Evolutionary conservation across 2,329 filamentous ascomycete species (phyloP).

Genomic region (Pseudogymnoascus sp.): DNA sequence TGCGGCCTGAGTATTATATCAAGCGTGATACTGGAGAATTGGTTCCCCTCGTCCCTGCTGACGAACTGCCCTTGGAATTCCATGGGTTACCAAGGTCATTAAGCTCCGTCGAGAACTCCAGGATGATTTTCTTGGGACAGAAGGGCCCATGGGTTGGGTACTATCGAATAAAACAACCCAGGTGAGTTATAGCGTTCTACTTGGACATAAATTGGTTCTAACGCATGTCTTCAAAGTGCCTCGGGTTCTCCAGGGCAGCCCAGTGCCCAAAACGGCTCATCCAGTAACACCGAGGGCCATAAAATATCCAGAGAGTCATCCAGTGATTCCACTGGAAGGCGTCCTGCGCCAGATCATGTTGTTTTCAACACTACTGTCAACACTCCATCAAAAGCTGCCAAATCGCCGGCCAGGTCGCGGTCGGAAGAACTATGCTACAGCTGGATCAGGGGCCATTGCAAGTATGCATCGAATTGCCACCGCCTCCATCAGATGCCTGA

Average conservation of each 20-base stretch:
- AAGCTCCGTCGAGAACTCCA: constrained; percentile 30
- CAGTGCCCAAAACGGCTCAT: background rate
- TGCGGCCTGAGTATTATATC: constrained; percentile 33
- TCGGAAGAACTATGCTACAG: background rate
- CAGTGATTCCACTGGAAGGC: background rate
- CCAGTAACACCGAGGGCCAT: background rate
- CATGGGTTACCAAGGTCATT: constrained; percentile 34
- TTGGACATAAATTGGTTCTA: background rate
- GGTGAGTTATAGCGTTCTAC: background rate
- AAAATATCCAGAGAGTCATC: background rate
- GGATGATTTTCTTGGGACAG: constrained; percentile 25
- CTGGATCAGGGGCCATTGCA: constrained; percentile 1
- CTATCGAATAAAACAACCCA: constrained; percentile 11
- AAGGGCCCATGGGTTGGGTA: constrained; percentile 33
- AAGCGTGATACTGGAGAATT: constrained; percentile 35
- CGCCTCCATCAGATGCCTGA: constrained; percentile 1
- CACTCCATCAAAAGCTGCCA: background rate
- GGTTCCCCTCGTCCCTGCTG: constrained; percentile 46
- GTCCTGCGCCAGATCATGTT: background rate
- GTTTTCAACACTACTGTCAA: background rate
- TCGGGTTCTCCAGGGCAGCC: background rate
- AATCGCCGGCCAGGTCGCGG: background rate
- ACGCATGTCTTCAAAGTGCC: background rate
- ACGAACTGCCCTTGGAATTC: constrained; percentile 38
- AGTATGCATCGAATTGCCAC: background rate